Evolutionary conservation across 768 basidiomycete genomes (phyloP).

Genomic region (Favolaschia claudopus): DNA sequence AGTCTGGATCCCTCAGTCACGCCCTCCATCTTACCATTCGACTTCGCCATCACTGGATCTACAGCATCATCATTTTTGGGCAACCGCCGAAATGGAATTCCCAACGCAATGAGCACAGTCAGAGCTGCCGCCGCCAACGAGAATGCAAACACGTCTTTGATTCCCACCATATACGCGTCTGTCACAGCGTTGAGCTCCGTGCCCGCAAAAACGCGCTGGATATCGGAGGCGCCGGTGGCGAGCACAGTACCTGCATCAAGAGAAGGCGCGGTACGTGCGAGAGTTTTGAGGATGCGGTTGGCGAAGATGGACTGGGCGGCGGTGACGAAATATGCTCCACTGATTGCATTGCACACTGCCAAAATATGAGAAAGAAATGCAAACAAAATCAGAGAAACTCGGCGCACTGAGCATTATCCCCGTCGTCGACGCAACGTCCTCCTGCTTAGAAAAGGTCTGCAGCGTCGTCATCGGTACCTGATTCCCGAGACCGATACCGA

Average conservation of each 20-base stretch:
- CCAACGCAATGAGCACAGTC: background rate
- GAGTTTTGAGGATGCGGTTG: background rate
- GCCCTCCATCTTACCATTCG: no score
- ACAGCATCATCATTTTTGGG: background rate
- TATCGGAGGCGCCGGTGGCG: background rate
- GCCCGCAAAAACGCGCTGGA: background rate
- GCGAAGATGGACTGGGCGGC: constrained; percentile 2
- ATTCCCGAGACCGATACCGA: background rate
- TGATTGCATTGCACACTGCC: background rate
- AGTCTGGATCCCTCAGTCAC: no score
- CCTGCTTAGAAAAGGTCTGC: background rate
- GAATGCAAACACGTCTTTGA: background rate
- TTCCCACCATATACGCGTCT: background rate
- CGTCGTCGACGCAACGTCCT: background rate
- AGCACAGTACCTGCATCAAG: background rate
- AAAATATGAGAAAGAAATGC: background rate
- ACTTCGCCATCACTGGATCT: no score
- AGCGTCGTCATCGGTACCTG: constrained; percentile 2
- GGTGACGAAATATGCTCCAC: background rate
- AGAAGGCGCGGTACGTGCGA: background rate
- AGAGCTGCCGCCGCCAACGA: background rate
- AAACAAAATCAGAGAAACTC: background rate
- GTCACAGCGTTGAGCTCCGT: background rate
- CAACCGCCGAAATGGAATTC: background rate
- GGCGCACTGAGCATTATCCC: background rate